These are phyloP conservation scores for Tolypocladium nubicola DNA, from an alignment of 2,329 filamentous ascomycete species.

Conservation along the genomic window DNA sequence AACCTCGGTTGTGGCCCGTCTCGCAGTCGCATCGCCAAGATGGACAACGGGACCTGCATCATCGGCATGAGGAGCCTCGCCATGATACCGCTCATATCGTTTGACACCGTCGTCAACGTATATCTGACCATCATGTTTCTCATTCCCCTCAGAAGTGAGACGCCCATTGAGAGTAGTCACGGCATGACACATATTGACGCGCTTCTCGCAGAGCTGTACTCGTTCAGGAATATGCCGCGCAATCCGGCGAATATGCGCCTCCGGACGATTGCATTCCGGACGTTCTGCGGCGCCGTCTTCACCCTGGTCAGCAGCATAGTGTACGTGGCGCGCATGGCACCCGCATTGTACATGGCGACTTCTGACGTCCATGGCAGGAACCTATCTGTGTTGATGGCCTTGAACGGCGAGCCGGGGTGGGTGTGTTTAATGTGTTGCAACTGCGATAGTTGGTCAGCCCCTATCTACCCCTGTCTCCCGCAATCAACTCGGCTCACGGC, in stretches of 20 bases:
- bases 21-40: slow-evolving; percentile 43
- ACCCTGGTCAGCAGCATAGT: slow-evolving; percentile 48
- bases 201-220: slow-evolving; percentile 38
- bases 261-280: slow-evolving; percentile 42
- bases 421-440: slow-evolving; percentile 57
- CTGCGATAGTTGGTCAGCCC: slow-evolving; percentile 34
- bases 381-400: slow-evolving; percentile 44
- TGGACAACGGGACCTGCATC: slow-evolving; percentile 44
- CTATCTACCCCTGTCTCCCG: background rate
- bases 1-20: background rate
- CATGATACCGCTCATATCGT: slow-evolving; percentile 50
- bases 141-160: slow-evolving; percentile 44
- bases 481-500: too few relatives aligned
- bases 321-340: slow-evolving; percentile 23
- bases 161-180: background rate
- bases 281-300: slow-evolving; percentile 46
- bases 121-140: slow-evolving; percentile 55
- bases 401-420: slow-evolving; percentile 53
- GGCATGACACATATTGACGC: background rate
- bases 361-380: slow-evolving; percentile 31
- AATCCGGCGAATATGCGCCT: slow-evolving; percentile 31
- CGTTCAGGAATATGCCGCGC: slow-evolving; percentile 36
- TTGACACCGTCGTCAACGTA: slow-evolving; percentile 51
- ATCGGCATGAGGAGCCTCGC: slow-evolving; percentile 50
- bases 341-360: background rate